Percentiles rank a stretch among this genome's conserved stretches.
phyloP scores from a whole-genome alignment of 2,329 filamentous ascomycete species.

The Fusarium sp. region DNA sequence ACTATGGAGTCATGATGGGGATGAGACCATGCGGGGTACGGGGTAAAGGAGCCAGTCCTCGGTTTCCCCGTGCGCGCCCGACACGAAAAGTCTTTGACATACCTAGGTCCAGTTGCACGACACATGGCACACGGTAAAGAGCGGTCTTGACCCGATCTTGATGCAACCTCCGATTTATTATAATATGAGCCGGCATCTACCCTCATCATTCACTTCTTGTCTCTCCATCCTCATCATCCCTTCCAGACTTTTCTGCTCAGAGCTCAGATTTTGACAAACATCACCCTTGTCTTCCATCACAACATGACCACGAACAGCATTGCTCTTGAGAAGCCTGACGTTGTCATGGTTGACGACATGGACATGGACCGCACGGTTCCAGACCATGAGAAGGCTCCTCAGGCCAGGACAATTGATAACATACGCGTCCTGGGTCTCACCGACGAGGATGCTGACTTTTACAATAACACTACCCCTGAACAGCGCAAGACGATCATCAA shows the following conservation, averaged over 20 bases:
- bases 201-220: neutral
- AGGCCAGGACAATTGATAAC: constrained; percentile 42
- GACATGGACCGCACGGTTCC: neutral
- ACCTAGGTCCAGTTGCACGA: neutral
- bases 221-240: neutral
- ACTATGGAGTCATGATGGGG: neutral
- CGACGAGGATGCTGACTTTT: constrained; percentile 44
- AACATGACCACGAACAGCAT: constrained; percentile 19
- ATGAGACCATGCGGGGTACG: neutral
- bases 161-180: neutral
- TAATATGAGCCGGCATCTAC: neutral
- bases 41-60: neutral
- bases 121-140: constrained; percentile 12
- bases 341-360: constrained; percentile 38
- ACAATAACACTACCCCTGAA: neutral
- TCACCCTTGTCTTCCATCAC: neutral
- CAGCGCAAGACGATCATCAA: neutral
- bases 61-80: neutral
- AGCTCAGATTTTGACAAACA: neutral
- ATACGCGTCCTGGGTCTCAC: constrained; percentile 47
- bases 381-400: constrained; percentile 31
- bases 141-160: neutral
- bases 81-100: neutral
- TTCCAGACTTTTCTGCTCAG: neutral
- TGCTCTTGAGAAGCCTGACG: constrained; percentile 43